Conservation (phyloP, 148 eudicot genomes). For the Vaccinium myrtillus region DNA sequence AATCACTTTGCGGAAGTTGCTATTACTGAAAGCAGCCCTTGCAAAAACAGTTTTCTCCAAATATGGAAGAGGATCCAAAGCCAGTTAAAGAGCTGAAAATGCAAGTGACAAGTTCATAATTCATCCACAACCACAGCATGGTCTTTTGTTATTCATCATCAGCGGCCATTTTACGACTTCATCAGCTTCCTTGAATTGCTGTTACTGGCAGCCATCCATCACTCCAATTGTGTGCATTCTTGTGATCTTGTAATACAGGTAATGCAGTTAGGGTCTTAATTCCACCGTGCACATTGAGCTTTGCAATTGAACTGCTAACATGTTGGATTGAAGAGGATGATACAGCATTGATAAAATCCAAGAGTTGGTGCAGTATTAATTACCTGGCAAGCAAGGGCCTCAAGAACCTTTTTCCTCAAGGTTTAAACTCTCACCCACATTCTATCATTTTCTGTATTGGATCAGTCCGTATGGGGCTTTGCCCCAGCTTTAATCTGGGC, state of each 20-base stretch:
- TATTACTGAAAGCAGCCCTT: not conserved
- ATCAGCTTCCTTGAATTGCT: not conserved
- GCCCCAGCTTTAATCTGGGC: not conserved
- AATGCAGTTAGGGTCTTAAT: not conserved
- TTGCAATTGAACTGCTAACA: not conserved
- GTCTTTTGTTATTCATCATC: not conserved
- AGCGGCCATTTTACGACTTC: not conserved
- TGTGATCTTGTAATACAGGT: not conserved
- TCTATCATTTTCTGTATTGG: not conserved
- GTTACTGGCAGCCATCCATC: not conserved
- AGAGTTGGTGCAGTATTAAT: not conserved
- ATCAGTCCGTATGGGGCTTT: not conserved
- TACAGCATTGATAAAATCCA: not conserved
- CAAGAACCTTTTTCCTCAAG: not conserved
- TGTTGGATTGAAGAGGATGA: not conserved
- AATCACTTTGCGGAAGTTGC: not conserved
- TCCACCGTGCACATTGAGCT: not conserved
- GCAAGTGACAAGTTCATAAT: not conserved
- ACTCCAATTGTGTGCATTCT: not conserved
- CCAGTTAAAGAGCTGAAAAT: not conserved
- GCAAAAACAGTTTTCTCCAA: not conserved
- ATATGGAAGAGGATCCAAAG: not conserved
- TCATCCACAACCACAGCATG: not conserved
- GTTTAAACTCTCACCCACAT: not conserved
- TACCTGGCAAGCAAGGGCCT: not conserved